A percentile compares a stretch with the other conserved stretches of the same genome.
phyloP scores from a whole-genome alignment of 768 basidiomycete genomes.

The Tricholoma bakamatsutake region DNA sequence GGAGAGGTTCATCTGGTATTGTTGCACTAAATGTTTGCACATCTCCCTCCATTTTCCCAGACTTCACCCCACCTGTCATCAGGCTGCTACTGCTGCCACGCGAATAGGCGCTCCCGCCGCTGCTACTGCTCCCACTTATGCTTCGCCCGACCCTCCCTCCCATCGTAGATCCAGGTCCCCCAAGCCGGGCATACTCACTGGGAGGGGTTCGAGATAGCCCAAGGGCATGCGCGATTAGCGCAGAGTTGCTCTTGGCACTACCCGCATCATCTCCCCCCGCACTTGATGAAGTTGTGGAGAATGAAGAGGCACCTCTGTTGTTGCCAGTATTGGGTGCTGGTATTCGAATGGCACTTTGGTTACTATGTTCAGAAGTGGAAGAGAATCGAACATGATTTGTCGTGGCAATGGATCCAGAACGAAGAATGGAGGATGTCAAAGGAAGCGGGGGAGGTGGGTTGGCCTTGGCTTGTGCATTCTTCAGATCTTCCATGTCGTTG shows the following conservation, averaged over 20 bases:
- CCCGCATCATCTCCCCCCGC: constrained; percentile 5
- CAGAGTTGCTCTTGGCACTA: constrained; percentile 26
- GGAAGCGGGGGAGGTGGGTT: constrained; percentile 19
- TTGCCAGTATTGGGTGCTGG: not conserved
- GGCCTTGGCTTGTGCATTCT: constrained; percentile 16
- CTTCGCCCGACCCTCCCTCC: constrained; percentile 22
- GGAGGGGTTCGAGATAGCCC: constrained; percentile 38
- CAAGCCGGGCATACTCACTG: constrained; percentile 30
- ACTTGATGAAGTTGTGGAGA: constrained; percentile 6
- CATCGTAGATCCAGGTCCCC: constrained; percentile 30
- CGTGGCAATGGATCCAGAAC: constrained; percentile 19
- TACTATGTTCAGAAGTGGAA: constrained; percentile 10
- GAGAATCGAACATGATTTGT: constrained; percentile 17
- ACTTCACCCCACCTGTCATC: constrained; percentile 10
- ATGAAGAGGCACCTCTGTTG: constrained; percentile 7
- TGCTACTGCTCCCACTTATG: constrained; percentile 23
- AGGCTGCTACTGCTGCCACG: constrained; percentile 20
- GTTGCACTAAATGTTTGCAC: constrained; percentile 23
- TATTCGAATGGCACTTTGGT: constrained; percentile 3
- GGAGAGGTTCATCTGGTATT: constrained; percentile 16
- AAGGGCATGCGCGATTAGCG: constrained; percentile 36
- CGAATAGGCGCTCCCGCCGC: constrained; percentile 26
- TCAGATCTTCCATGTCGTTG: constrained; percentile 25
- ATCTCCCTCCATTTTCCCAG: constrained; percentile 19
- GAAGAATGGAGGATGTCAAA: constrained; percentile 18